Percentiles rank a stretch among this genome's conserved stretches.
These are phyloP conservation scores for Oryza glaberrima DNA, from an alignment of 176 grass and related monocot species.

Conservation along the genomic window DNA sequence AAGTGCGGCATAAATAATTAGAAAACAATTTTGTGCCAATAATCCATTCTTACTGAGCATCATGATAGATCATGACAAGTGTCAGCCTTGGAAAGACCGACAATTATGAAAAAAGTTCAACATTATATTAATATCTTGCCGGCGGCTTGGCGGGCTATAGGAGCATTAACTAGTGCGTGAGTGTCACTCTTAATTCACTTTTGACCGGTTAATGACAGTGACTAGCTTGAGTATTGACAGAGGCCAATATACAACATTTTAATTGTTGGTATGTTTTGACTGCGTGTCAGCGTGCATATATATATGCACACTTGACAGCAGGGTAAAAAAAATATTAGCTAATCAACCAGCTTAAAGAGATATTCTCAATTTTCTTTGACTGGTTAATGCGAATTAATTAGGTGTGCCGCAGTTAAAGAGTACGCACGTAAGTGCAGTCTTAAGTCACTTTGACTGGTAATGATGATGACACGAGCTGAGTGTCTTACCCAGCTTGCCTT, in stretches of 20 bases:
- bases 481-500: not conserved
- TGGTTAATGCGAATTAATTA: not conserved
- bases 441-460: not conserved
- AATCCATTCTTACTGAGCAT: not conserved
- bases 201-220: not conserved
- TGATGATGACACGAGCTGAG: not conserved
- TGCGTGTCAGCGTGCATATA: not conserved
- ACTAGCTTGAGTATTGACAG: not conserved
- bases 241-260: not conserved
- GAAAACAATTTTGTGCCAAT: no score
- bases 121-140: not conserved
- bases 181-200: slow-evolving; percentile 24
- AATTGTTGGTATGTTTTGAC: not conserved
- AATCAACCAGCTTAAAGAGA: not conserved
- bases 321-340: not conserved
- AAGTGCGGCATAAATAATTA: no score
- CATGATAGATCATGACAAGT: not conserved
- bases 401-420: not conserved
- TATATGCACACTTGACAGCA: not conserved
- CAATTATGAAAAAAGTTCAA: not conserved
- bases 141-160: not conserved
- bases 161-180: slow-evolving; percentile 17
- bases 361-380: not conserved
- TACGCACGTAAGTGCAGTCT: not conserved
- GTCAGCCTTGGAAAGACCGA: not conserved